These are phyloP conservation scores for Teratosphaeria epicoccoides DNA, from an alignment of 2,329 filamentous ascomycete genomes.

Conservation along the genomic window DNA sequence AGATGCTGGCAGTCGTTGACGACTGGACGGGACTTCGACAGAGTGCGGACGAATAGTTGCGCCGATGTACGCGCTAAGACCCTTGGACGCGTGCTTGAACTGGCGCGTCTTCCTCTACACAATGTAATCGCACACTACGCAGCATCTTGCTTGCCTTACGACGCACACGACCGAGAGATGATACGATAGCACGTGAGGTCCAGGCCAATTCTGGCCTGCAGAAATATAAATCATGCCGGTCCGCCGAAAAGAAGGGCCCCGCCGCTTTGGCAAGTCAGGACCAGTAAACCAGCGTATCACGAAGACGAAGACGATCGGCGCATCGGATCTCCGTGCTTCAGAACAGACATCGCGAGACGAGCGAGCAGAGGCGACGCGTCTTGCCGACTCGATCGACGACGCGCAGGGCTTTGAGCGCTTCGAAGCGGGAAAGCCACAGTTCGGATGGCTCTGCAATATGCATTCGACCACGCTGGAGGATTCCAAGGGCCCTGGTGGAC, in stretches of 20 bases:
- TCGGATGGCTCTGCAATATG: slow-evolving; percentile 93
- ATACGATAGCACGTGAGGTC: slow-evolving; percentile 1
- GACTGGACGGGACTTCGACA: not conserved
- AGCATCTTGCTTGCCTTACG: not conserved
- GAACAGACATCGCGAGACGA: slow-evolving; percentile 90
- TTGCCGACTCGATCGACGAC: slow-evolving; percentile 87
- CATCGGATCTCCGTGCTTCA: slow-evolving; percentile 58
- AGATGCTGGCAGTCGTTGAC: not conserved
- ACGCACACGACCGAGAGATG: slow-evolving; percentile 1
- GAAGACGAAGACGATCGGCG: slow-evolving; percentile 66
- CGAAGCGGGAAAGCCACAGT: slow-evolving; percentile 73
- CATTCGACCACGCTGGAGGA: slow-evolving; percentile 82
- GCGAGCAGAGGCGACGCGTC: slow-evolving; percentile 72
- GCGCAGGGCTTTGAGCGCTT: slow-evolving; percentile 87
- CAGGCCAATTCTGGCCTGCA: slow-evolving; percentile 6
- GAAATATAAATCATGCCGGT: slow-evolving; percentile 31
- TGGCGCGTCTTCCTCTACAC: not conserved
- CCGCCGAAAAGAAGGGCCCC: slow-evolving; percentile 29
- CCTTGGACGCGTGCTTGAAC: no score
- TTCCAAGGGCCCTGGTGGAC: slow-evolving; percentile 68
- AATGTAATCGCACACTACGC: not conserved
- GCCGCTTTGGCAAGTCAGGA: slow-evolving; percentile 30
- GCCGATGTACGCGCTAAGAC: not conserved
- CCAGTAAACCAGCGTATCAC: slow-evolving; percentile 29
- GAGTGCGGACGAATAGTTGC: not conserved